Percentiles rank a stretch among this genome's conserved stretches.
These are phyloP conservation scores for Collybia sp. DNA, from an alignment of 768 basidiomycete genomes.

Conservation along the genomic window DNA sequence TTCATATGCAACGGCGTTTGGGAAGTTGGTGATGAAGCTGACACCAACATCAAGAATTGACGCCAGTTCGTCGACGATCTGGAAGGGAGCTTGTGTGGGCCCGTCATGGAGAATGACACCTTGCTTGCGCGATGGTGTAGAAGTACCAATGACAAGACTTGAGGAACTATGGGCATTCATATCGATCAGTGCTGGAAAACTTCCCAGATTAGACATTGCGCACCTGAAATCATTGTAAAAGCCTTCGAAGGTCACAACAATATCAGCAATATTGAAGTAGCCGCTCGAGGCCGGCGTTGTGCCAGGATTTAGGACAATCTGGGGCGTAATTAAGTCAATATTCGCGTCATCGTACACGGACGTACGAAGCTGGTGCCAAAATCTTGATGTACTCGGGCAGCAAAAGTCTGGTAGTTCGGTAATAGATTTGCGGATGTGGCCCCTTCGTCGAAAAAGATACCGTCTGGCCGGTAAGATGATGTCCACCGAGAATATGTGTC, in stretches of 20 bases:
- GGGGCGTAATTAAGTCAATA: neutral
- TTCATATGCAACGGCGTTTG: slow-evolving; percentile 5
- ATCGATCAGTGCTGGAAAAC: neutral
- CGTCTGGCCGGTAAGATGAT: slow-evolving; percentile 20
- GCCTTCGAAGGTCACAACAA: slow-evolving; percentile 23
- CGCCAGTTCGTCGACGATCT: slow-evolving; percentile 16
- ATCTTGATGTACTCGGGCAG: slow-evolving; percentile 8
- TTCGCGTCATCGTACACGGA: neutral
- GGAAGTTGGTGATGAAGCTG: slow-evolving; percentile 25
- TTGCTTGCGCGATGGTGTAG: slow-evolving; percentile 19
- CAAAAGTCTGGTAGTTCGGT: slow-evolving; percentile 17
- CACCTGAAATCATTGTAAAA: slow-evolving; percentile 23
- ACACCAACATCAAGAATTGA: slow-evolving; percentile 16
- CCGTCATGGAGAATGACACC: slow-evolving; percentile 25
- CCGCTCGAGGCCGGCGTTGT: slow-evolving; percentile 6
- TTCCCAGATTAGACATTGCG: neutral
- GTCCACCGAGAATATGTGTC: slow-evolving; percentile 25
- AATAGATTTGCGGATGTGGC: slow-evolving; percentile 11
- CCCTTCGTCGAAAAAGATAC: slow-evolving; percentile 33
- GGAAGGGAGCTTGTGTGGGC: slow-evolving; percentile 17
- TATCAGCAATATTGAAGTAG: slow-evolving; percentile 23
- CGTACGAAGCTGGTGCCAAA: slow-evolving; percentile 14
- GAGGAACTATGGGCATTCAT: slow-evolving; percentile 12
- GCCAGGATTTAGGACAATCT: slow-evolving; percentile 27
- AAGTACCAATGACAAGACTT: slow-evolving; percentile 11